Percentiles rank a stretch among this genome's conserved stretches.
Conservation (phyloP, 176 grass and related monocot genomes). For the Cenchrus fungigraminus region DNA sequence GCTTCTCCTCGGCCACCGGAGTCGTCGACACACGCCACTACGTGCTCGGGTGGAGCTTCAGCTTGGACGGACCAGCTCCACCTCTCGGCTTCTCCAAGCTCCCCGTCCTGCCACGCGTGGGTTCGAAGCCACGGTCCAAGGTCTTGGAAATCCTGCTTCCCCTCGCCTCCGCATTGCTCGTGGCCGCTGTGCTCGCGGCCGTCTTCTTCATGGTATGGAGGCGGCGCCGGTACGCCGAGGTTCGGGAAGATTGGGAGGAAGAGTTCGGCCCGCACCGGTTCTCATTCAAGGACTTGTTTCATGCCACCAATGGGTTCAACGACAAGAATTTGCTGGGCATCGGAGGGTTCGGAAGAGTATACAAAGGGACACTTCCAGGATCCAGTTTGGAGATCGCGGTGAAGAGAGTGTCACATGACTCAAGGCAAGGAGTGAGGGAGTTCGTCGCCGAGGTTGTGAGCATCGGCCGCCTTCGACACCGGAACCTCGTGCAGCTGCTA, state of each 20-base stretch:
- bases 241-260: slow-evolving; percentile 49
- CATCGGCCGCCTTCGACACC: slow-evolving; percentile 46
- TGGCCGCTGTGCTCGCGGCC: not conserved
- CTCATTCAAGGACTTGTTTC: slow-evolving; percentile 46
- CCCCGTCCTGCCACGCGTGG: slow-evolving; percentile 24
- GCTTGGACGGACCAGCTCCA: not conserved
- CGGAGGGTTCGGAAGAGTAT: slow-evolving; percentile 46
- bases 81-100: slow-evolving; percentile 1
- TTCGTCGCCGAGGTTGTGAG: slow-evolving; percentile 51
- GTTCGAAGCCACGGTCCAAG: slow-evolving; percentile 28
- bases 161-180: slow-evolving; percentile 19
- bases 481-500: slow-evolving; percentile 42
- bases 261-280: slow-evolving; percentile 54
- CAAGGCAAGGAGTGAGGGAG: slow-evolving; percentile 38
- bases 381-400: slow-evolving; percentile 11
- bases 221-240: slow-evolving; percentile 31
- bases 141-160: slow-evolving; percentile 12
- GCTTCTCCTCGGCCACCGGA: not conserved
- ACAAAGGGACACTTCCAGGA: slow-evolving; percentile 16
- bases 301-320: slow-evolving; percentile 47
- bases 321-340: slow-evolving; percentile 26
- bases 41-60: slow-evolving; percentile 29
- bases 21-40: not conserved
- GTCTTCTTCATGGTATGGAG: not conserved
- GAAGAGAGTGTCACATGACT: slow-evolving; percentile 46